Percentiles rank a stretch among this genome's conserved stretches.
These are phyloP conservation scores for Ustilago tritici DNA, from an alignment of 1,284 basidiomycete genomes.

Conservation along the genomic window DNA sequence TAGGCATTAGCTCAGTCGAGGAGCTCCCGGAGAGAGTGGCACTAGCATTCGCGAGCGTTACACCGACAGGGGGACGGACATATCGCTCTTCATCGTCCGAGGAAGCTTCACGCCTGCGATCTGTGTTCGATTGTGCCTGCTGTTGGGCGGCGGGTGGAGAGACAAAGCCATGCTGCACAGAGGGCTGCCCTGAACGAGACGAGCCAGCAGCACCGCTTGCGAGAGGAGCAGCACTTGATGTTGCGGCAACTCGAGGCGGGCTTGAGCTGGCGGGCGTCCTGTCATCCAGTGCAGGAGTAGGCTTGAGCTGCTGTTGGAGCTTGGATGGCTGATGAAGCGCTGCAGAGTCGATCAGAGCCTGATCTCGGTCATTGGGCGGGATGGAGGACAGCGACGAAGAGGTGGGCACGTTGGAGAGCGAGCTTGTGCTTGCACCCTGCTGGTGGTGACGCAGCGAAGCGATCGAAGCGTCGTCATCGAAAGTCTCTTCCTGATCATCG, in stretches of 20 bases:
- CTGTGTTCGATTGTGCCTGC: slow-evolving; percentile 11
- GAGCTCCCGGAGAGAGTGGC: slow-evolving; percentile 54
- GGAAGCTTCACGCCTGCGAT: slow-evolving; percentile 37
- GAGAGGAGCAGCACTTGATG: slow-evolving; percentile 9
- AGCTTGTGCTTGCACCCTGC: slow-evolving; percentile 30
- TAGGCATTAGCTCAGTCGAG: slow-evolving; percentile 48
- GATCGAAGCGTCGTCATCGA: slow-evolving; percentile 52
- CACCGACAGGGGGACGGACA: slow-evolving; percentile 32
- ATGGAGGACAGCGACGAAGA: slow-evolving; percentile 47
- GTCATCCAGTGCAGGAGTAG: slow-evolving; percentile 23
- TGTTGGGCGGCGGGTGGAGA: slow-evolving; percentile 25
- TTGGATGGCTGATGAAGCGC: slow-evolving; percentile 45
- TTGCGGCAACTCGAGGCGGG: slow-evolving; percentile 33
- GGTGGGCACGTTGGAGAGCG: slow-evolving; percentile 35
- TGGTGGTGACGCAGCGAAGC: slow-evolving; percentile 49
- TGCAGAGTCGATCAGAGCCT: slow-evolving; percentile 50
- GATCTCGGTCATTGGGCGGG: slow-evolving; percentile 50
- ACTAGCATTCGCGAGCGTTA: slow-evolving; percentile 49
- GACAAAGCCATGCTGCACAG: slow-evolving; percentile 32
- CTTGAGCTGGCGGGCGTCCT: slow-evolving; percentile 50
- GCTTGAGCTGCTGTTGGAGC: slow-evolving; percentile 40
- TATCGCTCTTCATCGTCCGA: slow-evolving; percentile 48
- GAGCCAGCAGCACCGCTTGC: slow-evolving; percentile 3
- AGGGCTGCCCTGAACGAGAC: slow-evolving; percentile 15
- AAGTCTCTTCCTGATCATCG: slow-evolving; percentile 54